Base-by-base conservation (phyloP, 306 rosid genomes). In the Dryas alaskensis region DNA sequence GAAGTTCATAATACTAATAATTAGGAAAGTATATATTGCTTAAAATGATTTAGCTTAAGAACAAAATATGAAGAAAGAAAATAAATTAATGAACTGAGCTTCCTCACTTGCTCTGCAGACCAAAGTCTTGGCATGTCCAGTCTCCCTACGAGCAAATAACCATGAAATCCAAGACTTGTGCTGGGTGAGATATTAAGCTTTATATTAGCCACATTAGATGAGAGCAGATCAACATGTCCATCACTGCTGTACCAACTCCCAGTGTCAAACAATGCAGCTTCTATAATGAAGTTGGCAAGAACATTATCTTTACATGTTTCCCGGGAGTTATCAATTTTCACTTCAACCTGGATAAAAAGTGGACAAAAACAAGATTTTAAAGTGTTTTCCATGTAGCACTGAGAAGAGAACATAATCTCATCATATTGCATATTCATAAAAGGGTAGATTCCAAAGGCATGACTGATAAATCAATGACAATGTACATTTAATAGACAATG, bases 41-140 rank as follows among this genome's bases (percentile, higher is more conserved):
- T 47, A 0, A 67, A 27, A 8, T n/a, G 11, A 22, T 12, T 48
- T 16, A 31, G 10, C 53, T 65, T 17, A 12, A 45, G 50, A 52
- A 63, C 22, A 65, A 22, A 59, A 39, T 22, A 16, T 19, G 54
- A 55, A 64, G 40, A 31, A 10, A 58, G 13, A 69, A 62, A 31
- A n/a, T 11, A 25, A 25, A 50, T 14, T 19, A 77, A 44, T 43
- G 49, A 81, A 65, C 14, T 42, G 40, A 78, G 60, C 17, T 72
- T 73, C 69, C 89, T 79, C 66, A 93, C 98, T 65, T 91, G 84
- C 89, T 91, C 97, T 31, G 98, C 96, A 68, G 98, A 93, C 98
- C 98, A 91, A 79, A 89, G 92, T 84, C 80, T 91, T 57, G 98
- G 96, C 55, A 72, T 78, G 53, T 81, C 86, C 48, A 93, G 70